Conservation (phyloP, 2,329 filamentous ascomycete genomes). For the Colletotrichum eremochloae region DNA sequence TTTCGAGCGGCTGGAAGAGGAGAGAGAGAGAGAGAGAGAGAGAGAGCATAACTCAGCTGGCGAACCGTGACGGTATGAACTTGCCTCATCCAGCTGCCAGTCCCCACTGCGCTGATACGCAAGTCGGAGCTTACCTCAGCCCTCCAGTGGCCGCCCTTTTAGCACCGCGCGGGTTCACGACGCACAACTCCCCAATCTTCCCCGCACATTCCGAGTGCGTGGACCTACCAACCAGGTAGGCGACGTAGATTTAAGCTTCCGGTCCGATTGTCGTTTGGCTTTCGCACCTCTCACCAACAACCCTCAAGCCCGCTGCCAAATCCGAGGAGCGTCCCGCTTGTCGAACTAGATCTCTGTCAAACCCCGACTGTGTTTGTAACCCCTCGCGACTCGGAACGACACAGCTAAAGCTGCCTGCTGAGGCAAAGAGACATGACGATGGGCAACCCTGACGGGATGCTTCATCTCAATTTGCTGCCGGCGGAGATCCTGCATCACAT, state of each 20-base stretch:
- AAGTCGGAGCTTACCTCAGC: slow-evolving; percentile 32
- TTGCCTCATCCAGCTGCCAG: slow-evolving; percentile 22
- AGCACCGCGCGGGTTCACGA: slow-evolving; percentile 12
- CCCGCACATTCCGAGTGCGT: background rate
- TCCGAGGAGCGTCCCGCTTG: slow-evolving; percentile 1
- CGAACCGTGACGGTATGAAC: slow-evolving; percentile 23
- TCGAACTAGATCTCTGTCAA: background rate
- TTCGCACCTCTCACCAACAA: slow-evolving; percentile 8
- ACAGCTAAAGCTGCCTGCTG: too few relatives aligned
- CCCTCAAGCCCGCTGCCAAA: background rate
- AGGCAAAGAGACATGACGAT: background rate
- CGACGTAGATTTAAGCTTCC: slow-evolving; percentile 39
- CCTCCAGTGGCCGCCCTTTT: background rate
- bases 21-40: background rate
- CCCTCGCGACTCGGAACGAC: background rate
- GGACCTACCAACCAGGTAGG: slow-evolving; percentile 31
- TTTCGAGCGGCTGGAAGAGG: background rate
- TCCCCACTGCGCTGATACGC: slow-evolving; percentile 33
- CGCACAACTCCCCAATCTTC: background rate
- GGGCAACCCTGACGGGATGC: slow-evolving; percentile 13
- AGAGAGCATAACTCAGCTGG: background rate
- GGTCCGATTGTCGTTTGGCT: slow-evolving; percentile 1
- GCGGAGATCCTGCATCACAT: slow-evolving; percentile 75
- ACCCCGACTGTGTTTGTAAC: background rate
- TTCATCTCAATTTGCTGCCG: slow-evolving; percentile 57